Conservation (phyloP, 306 rosid genomes). For the Medicago lupulina region DNA sequence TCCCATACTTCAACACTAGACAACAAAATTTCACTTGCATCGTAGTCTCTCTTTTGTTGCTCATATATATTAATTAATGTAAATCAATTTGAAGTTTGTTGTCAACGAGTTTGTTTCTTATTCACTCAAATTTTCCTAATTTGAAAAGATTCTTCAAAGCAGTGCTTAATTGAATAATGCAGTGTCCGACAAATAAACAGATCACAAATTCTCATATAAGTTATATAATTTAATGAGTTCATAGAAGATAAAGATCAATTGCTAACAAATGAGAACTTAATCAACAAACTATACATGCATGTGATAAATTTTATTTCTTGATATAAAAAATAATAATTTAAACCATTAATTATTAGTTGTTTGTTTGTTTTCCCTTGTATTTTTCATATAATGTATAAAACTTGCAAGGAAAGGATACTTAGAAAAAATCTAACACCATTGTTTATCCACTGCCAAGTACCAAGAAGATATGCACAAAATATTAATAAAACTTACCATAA, state of each 20-base stretch:
- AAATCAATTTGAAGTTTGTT: slow-evolving; percentile 10
- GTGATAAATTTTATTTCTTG: too few relatives aligned
- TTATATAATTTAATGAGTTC: not conserved
- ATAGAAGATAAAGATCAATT: not conserved
- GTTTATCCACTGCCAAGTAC: slow-evolving; percentile 37
- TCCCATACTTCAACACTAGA: slow-evolving; percentile 36
- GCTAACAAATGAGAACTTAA: not conserved
- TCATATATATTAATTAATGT: slow-evolving; percentile 20
- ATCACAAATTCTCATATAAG: slow-evolving; percentile 26
- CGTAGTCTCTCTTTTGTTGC: slow-evolving; percentile 20
- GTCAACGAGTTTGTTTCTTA: slow-evolving; percentile 41
- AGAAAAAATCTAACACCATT: slow-evolving; percentile 48
- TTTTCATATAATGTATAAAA: slow-evolving; percentile 5
- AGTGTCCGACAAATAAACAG: slow-evolving; percentile 17
- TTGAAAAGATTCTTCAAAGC: slow-evolving; percentile 48
- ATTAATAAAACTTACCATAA: slow-evolving; percentile 51
- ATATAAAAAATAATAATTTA: not conserved
- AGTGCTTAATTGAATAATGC: slow-evolving; percentile 30
- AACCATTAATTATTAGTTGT: not conserved
- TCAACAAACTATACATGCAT: too few relatives aligned
- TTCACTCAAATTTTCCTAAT: slow-evolving; percentile 29
- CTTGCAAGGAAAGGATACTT: slow-evolving; percentile 36
- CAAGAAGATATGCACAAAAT: slow-evolving; percentile 60
- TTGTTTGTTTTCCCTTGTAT: slow-evolving; percentile 25
- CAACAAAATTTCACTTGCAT: slow-evolving; percentile 46